phyloP scores from a whole-genome alignment of 805 yeast genomes.

The Ascoidea rubescens region DNA sequence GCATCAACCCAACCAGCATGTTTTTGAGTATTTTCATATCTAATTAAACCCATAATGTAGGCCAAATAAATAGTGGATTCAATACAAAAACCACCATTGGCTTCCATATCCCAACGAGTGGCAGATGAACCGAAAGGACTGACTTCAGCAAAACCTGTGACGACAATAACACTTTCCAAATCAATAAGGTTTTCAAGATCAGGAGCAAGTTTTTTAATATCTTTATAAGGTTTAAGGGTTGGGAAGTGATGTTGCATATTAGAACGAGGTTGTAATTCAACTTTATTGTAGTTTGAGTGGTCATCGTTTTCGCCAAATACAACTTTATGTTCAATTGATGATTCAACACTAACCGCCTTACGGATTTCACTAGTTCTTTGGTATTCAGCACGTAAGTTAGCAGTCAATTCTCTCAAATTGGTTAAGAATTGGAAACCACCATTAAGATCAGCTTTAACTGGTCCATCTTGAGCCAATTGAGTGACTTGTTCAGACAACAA shows the following conservation, averaged over 20 bases:
- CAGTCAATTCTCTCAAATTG: slow-evolving; percentile 79
- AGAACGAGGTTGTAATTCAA: slow-evolving; percentile 71
- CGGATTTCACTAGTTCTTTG: slow-evolving; percentile 77
- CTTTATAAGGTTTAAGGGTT: slow-evolving; percentile 59
- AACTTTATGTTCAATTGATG: slow-evolving; percentile 65
- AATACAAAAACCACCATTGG: slow-evolving; percentile 82
- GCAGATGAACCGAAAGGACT: slow-evolving; percentile 99
- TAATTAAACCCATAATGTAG: slow-evolving; percentile 97
- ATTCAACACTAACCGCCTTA: slow-evolving; percentile 89
- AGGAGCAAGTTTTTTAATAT: slow-evolving; percentile 47
- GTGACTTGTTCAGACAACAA: slow-evolving; percentile 77
- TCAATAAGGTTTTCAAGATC: slow-evolving; percentile 85
- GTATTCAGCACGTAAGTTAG: slow-evolving; percentile 56
- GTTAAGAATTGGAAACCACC: slow-evolving; percentile 96
- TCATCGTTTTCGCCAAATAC: slow-evolving; percentile 8
- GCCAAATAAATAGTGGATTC: slow-evolving; percentile 99
- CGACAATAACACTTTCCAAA: slow-evolving; percentile 82
- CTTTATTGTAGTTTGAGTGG: slow-evolving; percentile 21
- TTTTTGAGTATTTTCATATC: slow-evolving; percentile 41
- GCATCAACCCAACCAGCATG: slow-evolving; percentile 97
- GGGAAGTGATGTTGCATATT: slow-evolving; percentile 95
- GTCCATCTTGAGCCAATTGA: slow-evolving; percentile 79
- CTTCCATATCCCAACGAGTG: slow-evolving; percentile 99
- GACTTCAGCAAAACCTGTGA: slow-evolving; percentile 96
- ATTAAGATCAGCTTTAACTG: slow-evolving; percentile 95